Conservation (phyloP, 768 basidiomycete genomes). For the Neoboletus magnificus region DNA sequence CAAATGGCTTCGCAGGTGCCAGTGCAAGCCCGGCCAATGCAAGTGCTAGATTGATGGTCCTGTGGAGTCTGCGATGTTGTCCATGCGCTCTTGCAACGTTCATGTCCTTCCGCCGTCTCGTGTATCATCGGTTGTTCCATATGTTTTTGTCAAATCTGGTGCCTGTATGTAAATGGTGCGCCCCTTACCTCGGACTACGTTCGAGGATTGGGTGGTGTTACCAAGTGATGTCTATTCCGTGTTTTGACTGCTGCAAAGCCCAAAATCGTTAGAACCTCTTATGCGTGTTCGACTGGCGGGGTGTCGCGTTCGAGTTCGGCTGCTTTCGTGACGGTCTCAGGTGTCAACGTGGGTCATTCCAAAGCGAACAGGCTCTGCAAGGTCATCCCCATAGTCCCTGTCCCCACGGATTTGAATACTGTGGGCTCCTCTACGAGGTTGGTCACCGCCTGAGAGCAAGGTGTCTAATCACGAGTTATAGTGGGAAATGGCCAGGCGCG, state of each 20-base stretch:
- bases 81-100: not conserved
- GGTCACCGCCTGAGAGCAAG: not conserved
- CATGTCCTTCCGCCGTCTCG: not conserved
- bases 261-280: not conserved
- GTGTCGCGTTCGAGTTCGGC: not conserved
- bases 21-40: conserved; percentile 14
- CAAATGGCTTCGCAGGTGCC: conserved; percentile 4
- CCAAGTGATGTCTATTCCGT: not conserved
- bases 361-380: no score
- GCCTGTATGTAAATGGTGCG: not conserved
- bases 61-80: not conserved
- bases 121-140: not conserved
- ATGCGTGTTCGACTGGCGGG: not conserved
- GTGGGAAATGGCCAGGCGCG: not conserved
- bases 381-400: not conserved
- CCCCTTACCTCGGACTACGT: not conserved
- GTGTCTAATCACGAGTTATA: not conserved
- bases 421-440: no score
- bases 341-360: no score
- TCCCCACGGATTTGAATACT: not conserved
- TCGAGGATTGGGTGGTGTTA: not conserved
- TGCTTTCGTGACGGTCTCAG: not conserved
- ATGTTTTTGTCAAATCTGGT: not conserved
- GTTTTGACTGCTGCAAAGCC: not conserved
- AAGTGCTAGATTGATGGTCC: conserved; percentile 4